These are phyloP conservation scores for Candida cerambycidarum DNA, from an alignment of 805 yeast genomes.

Conservation along the genomic window DNA sequence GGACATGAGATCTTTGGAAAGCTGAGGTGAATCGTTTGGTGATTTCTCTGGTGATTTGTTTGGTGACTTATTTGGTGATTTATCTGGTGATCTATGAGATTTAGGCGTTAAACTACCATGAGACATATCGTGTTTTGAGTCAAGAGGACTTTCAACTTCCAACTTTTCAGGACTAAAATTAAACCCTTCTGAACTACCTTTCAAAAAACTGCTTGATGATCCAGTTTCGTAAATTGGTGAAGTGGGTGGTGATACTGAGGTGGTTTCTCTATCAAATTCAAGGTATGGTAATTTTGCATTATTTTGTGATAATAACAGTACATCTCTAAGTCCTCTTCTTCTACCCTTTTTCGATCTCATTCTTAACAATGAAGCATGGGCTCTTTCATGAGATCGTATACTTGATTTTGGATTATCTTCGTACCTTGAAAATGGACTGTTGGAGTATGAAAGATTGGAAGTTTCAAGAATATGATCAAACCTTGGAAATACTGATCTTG, in stretches of 20 bases:
- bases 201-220: conserved; percentile 4
- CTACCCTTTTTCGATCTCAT: conserved; percentile 52
- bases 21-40: not conserved
- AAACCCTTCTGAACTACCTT: not conserved
- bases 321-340: conserved; percentile 45
- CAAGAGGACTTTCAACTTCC: not conserved
- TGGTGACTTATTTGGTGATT: not conserved
- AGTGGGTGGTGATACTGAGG: conserved; percentile 17
- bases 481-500: conserved; percentile 14
- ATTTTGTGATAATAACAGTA: conserved; percentile 25
- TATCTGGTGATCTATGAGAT: not conserved
- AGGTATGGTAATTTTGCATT: conserved; percentile 21
- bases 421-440: conserved; percentile 9
- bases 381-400: conserved; percentile 55
- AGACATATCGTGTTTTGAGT: conserved; percentile 11
- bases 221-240: conserved; percentile 20
- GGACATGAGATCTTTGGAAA: too few species aligned
- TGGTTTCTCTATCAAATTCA: conserved; percentile 16
- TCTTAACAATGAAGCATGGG: conserved; percentile 63
- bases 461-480: conserved; percentile 5
- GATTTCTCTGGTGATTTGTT: not conserved
- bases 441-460: not conserved
- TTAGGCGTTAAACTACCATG: conserved; percentile 7
- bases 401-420: conserved; percentile 31
- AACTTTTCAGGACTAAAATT: conserved; percentile 3